These are phyloP conservation scores for Teratosphaeria pseudoeucalypti DNA, from an alignment of 2,329 filamentous ascomycete genomes.

Conservation along the genomic window DNA sequence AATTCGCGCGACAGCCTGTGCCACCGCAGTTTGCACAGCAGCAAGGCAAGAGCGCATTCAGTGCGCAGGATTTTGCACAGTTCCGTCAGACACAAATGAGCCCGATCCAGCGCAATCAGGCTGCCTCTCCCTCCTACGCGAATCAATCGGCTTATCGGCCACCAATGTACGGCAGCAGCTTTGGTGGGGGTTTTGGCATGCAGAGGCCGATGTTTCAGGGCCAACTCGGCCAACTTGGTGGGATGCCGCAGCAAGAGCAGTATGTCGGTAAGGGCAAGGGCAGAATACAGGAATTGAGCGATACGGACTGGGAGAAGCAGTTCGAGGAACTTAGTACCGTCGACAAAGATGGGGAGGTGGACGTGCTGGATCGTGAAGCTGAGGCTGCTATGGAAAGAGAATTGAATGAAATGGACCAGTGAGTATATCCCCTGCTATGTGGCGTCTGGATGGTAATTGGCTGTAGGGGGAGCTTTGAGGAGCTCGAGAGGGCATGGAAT, in stretches of 20 bases:
- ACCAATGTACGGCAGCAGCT: constrained; percentile 46
- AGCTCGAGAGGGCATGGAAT: constrained; percentile 84
- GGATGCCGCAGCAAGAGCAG: constrained; percentile 31
- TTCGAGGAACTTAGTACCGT: constrained; percentile 78
- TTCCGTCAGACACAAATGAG: constrained; percentile 67
- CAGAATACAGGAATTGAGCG: constrained; percentile 79
- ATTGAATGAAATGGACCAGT: constrained; percentile 81
- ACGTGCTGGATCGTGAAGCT: constrained; percentile 50
- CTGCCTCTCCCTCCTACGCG: constrained; percentile 40
- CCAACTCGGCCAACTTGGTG: constrained; percentile 23
- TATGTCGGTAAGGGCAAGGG: constrained; percentile 72
- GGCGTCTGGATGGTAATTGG: background rate
- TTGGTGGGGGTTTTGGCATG: constrained; percentile 49
- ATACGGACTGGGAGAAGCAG: constrained; percentile 90
- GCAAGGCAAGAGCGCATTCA: constrained; percentile 43
- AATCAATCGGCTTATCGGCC: constrained; percentile 36
- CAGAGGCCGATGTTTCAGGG: constrained; percentile 19
- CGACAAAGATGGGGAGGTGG: constrained; percentile 41
- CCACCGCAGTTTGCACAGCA: constrained; percentile 17
- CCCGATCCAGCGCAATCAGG: constrained; percentile 29
- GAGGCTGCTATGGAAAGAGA: constrained; percentile 73
- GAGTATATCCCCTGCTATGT: constrained; percentile 36
- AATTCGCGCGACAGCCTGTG: constrained; percentile 22
- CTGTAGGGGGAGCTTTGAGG: constrained; percentile 45
- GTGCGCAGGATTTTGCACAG: constrained; percentile 72